phyloP scores from a whole-genome alignment of 2,329 filamentous ascomycete genomes.

The Fusarium falciforme region DNA sequence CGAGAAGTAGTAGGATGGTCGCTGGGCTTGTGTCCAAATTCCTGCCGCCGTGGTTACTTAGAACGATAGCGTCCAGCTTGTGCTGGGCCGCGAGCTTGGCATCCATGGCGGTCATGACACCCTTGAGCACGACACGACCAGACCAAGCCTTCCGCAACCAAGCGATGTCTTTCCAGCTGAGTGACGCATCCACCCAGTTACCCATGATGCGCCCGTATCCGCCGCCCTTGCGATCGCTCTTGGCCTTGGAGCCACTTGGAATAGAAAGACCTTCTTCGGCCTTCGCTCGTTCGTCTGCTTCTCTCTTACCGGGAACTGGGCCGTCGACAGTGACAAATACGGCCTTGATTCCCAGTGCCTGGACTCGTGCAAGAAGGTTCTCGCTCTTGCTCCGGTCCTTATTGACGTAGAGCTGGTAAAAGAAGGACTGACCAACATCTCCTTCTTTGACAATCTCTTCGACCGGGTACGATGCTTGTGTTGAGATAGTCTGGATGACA shows the following conservation, averaged over 20 bases:
- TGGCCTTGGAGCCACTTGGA: slow-evolving; percentile 22
- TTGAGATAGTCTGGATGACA: slow-evolving; percentile 20
- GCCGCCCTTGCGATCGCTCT: slow-evolving; percentile 65
- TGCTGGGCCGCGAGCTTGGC: slow-evolving; percentile 69
- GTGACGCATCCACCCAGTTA: slow-evolving; percentile 66
- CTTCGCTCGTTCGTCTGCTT: slow-evolving; percentile 17
- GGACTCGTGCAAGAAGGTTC: background rate
- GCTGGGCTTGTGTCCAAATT: slow-evolving; percentile 63
- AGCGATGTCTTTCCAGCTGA: slow-evolving; percentile 73
- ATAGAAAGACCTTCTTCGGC: background rate
- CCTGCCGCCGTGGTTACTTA: slow-evolving; percentile 78
- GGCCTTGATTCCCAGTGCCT: slow-evolving; percentile 1
- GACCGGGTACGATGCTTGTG: slow-evolving; percentile 11
- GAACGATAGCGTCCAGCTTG: slow-evolving; percentile 74
- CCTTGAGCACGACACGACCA: slow-evolving; percentile 74
- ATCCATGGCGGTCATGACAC: slow-evolving; percentile 74
- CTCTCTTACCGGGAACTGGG: slow-evolving; percentile 22
- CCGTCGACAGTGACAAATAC: slow-evolving; percentile 24
- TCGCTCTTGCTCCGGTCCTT: slow-evolving; percentile 22
- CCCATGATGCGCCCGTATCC: slow-evolving; percentile 65
- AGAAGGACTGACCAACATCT: background rate
- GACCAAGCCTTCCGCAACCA: slow-evolving; percentile 66
- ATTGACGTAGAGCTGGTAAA: slow-evolving; percentile 26
- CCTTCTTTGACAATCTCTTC: slow-evolving; percentile 13
- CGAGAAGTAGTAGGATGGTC: slow-evolving; percentile 69